A percentile compares a stretch with the other conserved stretches of the same genome.
Conservation (phyloP, 78 protist genomes). For the Isochrysis galbana region DNA sequence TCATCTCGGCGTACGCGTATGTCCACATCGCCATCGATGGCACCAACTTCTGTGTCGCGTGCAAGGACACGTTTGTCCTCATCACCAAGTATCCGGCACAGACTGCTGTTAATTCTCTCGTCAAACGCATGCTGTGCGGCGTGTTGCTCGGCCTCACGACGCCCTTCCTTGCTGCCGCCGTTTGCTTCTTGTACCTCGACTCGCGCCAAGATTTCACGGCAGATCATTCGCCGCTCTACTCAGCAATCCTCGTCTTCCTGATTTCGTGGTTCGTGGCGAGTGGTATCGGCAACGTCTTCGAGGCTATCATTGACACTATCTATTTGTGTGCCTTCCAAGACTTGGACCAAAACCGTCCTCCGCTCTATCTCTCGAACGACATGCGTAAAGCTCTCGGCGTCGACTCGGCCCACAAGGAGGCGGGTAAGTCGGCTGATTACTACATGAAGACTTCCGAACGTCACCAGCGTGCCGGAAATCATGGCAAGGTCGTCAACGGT, state of each 20-base stretch:
- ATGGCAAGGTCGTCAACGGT: too few relatives aligned
- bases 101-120: not conserved
- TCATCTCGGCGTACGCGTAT: not conserved
- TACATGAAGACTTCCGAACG: not conserved
- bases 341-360: not conserved
- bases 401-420: not conserved
- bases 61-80: not conserved
- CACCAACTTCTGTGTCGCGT: not conserved
- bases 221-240: not conserved
- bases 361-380: not conserved
- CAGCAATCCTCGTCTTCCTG: not conserved
- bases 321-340: slow-evolving; percentile 20
- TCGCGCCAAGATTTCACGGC: not conserved
- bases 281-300: not conserved
- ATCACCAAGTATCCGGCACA: not conserved
- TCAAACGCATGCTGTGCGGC: not conserved
- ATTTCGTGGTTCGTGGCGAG: not conserved
- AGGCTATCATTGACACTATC: slow-evolving; percentile 16
- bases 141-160: not conserved
- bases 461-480: not conserved
- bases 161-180: not conserved
- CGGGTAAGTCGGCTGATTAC: not conserved
- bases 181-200: not conserved
- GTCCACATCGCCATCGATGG: slow-evolving; percentile 2
- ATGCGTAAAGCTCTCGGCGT: not conserved